Conservation (phyloP, 352 stramenopile species). For the Phytophthora syringae region DNA sequence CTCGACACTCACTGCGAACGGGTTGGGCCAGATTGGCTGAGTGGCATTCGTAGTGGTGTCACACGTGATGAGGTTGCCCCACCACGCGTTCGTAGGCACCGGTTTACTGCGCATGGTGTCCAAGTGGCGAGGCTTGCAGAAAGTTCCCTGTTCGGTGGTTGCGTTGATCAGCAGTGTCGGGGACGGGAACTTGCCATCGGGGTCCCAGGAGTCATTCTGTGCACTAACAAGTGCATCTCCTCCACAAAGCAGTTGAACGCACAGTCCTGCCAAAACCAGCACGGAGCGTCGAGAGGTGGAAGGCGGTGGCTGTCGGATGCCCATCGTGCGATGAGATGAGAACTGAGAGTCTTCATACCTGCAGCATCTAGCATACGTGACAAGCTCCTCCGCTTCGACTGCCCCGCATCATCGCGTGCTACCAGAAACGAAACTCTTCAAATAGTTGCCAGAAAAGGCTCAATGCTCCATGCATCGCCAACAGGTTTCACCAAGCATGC, state of each 20-base stretch:
- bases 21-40: constrained; percentile 70
- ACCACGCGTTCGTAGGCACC: constrained; percentile 84
- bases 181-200: constrained; percentile 39
- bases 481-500: constrained; percentile 1
- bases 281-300: constrained; percentile 10
- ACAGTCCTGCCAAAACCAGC: constrained; percentile 28
- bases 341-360: constrained; percentile 23
- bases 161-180: constrained; percentile 43
- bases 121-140: constrained; percentile 70
- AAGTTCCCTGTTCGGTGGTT: constrained; percentile 40
- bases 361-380: not conserved
- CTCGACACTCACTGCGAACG: constrained; percentile 66
- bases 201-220: constrained; percentile 58
- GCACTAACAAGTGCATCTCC: constrained; percentile 19
- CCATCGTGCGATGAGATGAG: constrained; percentile 37
- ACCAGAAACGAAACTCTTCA: constrained; percentile 19
- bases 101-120: constrained; percentile 44
- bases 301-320: constrained; percentile 12
- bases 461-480: not conserved
- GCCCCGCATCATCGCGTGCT: constrained; percentile 19
- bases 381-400: not conserved
- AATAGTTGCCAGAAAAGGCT: constrained; percentile 15
- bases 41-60: constrained; percentile 55
- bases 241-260: constrained; percentile 22
- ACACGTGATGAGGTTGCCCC: constrained; percentile 82